Evolutionary conservation across 352 stramenopile species (phyloP).

Genomic region (Phytophthora pisi): DNA sequence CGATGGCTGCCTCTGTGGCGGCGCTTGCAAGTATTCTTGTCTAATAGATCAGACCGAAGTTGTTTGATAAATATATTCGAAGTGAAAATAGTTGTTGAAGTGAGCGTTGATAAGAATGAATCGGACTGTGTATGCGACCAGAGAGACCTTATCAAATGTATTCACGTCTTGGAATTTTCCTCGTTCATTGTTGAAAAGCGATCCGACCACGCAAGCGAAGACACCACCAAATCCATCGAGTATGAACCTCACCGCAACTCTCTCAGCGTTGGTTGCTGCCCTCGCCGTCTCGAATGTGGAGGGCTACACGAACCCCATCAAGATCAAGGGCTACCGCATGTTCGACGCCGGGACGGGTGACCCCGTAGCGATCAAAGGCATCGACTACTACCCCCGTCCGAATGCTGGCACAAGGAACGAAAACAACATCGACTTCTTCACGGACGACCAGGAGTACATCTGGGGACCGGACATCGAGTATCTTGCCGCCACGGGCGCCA

Average conservation of each 20-base stretch:
- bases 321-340: slow-evolving; percentile 71
- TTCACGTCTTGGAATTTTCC: neutral
- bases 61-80: slow-evolving; percentile 16
- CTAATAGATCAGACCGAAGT: slow-evolving; percentile 5
- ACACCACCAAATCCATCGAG: neutral
- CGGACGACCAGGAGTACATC: slow-evolving; percentile 67
- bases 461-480: slow-evolving; percentile 75
- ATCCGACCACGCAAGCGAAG: slow-evolving; percentile 3
- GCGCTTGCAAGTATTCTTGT: slow-evolving; percentile 25
- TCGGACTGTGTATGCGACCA: no score
- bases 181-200: slow-evolving; percentile 25
- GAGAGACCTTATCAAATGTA: no score
- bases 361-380: slow-evolving; percentile 72
- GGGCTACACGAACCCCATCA: slow-evolving; percentile 46
- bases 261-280: slow-evolving; percentile 15
- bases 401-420: slow-evolving; percentile 68
- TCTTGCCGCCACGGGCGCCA: slow-evolving; percentile 67
- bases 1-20: slow-evolving; percentile 13
- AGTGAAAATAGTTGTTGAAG: slow-evolving; percentile 4
- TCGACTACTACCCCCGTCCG: slow-evolving; percentile 87
- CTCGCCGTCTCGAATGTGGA: slow-evolving; percentile 18
- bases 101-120: slow-evolving; percentile 11
- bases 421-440: slow-evolving; percentile 89
- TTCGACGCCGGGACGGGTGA: slow-evolving; percentile 74
- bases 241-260: slow-evolving; percentile 25